Percentiles rank a stretch among this genome's conserved stretches.
Evolutionary conservation across 257 asterid species (phyloP).

Genomic region (Solanum gandarillasii): DNA sequence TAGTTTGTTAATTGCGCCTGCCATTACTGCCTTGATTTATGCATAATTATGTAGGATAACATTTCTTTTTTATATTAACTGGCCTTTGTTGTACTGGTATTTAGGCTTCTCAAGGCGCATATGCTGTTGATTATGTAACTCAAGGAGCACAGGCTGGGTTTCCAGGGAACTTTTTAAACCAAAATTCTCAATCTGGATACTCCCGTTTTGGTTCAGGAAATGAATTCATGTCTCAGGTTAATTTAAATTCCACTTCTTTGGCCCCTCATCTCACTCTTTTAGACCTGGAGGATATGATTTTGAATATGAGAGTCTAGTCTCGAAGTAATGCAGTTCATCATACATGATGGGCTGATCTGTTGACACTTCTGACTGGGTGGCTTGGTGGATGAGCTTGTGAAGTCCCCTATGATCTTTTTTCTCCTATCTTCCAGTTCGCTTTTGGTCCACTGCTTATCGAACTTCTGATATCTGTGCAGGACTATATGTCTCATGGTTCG

Average conservation of each 20-base stretch:
- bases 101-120: conserved; percentile 93
- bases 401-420: neutral
- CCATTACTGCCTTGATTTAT: neutral
- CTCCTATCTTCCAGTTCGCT: neutral
- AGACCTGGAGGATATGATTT: neutral
- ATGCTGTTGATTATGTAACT: conserved; percentile 65
- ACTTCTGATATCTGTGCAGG: conserved; percentile 28
- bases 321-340: neutral
- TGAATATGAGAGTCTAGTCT: neutral
- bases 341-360: neutral
- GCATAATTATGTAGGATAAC: neutral
- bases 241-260: neutral
- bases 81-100: neutral
- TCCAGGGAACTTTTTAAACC: conserved; percentile 77
- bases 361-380: neutral
- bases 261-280: neutral
- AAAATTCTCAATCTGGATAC: conserved; percentile 83
- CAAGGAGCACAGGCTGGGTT: conserved; percentile 92
- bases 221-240: conserved; percentile 98
- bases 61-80: neutral
- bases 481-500: conserved; percentile 85
- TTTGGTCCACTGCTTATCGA: neutral
- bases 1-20: neutral
- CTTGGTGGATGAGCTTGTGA: neutral
- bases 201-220: conserved; percentile 83